phyloP scores from a whole-genome alignment of 1,139 yeast genomes.

The Debaryomyces singareniensis region DNA sequence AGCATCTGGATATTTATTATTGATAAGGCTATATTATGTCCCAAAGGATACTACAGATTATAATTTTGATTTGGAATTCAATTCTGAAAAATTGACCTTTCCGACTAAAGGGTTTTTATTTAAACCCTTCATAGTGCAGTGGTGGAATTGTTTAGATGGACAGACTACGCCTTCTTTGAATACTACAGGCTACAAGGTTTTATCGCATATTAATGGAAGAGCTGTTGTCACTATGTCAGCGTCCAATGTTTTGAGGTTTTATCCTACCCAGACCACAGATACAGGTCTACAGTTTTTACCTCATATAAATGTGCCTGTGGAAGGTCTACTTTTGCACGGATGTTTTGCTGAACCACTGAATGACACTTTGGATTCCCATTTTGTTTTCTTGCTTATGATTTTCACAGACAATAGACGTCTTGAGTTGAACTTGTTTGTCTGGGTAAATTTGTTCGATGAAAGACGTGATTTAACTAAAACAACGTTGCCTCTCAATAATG shows the following conservation, averaged over 20 bases:
- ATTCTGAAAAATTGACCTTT: slow-evolving; percentile 2
- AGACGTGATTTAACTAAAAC: slow-evolving; percentile 14
- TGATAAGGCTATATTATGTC: slow-evolving; percentile 29
- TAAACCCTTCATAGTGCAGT: slow-evolving; percentile 45
- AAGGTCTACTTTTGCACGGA: slow-evolving; percentile 36
- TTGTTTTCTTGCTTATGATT: slow-evolving; percentile 29
- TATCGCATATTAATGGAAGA: slow-evolving; percentile 31
- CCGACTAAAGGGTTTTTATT: slow-evolving; percentile 12
- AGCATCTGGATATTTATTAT: slow-evolving; percentile 35
- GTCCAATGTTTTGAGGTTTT: slow-evolving; percentile 31
- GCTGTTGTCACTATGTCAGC: slow-evolving; percentile 35
- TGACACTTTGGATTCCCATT: slow-evolving; percentile 20
- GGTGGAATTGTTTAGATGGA: slow-evolving; percentile 37
- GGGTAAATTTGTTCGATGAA: slow-evolving; percentile 32
- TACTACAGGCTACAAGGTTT: slow-evolving; percentile 29
- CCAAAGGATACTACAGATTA: slow-evolving; percentile 25
- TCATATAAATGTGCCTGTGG: slow-evolving; percentile 34
- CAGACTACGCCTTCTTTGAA: slow-evolving; percentile 17
- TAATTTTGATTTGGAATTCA: slow-evolving; percentile 12
- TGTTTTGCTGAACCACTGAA: slow-evolving; percentile 37
- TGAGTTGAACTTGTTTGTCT: slow-evolving; percentile 31
- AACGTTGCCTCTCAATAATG: slow-evolving; percentile 28
- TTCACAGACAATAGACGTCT: slow-evolving; percentile 33
- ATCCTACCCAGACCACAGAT: slow-evolving; percentile 27
- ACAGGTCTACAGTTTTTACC: slow-evolving; percentile 32